Conservation (phyloP, 495 filamentous ascomycete genomes). For the Elaphomyces granulatus region DNA sequence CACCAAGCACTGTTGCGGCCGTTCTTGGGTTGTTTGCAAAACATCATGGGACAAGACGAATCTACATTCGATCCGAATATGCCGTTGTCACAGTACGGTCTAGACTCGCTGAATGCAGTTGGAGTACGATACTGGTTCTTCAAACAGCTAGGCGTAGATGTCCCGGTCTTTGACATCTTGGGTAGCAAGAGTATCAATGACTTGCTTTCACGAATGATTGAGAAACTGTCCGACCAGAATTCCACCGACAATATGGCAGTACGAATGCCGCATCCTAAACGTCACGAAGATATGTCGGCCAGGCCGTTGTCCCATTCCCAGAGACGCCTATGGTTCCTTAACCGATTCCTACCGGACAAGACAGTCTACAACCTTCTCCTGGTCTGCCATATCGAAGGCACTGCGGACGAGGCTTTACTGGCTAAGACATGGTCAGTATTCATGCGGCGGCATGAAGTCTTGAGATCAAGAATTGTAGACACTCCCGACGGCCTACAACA, state of each 20-base stretch:
- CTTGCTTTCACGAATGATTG: conserved; percentile 8
- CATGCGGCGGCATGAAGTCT: conserved; percentile 2
- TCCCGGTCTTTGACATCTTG: conserved; percentile 27
- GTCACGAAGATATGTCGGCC: conserved; percentile 5
- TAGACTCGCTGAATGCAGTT: conserved; percentile 25
- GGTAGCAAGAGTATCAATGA: conserved; percentile 10
- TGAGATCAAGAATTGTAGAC: conserved; percentile 6
- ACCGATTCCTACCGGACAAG: conserved; percentile 18
- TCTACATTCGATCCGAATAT: conserved; percentile 5
- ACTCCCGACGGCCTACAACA: conserved; percentile 1
- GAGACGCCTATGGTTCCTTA: conserved; percentile 14
- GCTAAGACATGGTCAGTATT: conserved; percentile 4
- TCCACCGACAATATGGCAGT: neutral
- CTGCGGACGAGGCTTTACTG: conserved; percentile 6
- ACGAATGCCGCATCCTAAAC: conserved; percentile 4
- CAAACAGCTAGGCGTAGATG: conserved; percentile 23
- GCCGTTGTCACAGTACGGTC: conserved; percentile 10
- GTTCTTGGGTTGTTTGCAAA: conserved; percentile 11
- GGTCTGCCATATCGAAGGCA: conserved; percentile 13
- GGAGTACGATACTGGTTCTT: conserved; percentile 25
- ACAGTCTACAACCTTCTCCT: conserved; percentile 22
- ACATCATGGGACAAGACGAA: conserved; percentile 1
- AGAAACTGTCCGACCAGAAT: conserved; percentile 4
- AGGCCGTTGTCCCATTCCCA: conserved; percentile 19
- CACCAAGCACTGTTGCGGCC: conserved; percentile 8